Evolutionary conservation across 1,284 basidiomycete species (phyloP).

Genomic region (Ustilago cynodontis): DNA sequence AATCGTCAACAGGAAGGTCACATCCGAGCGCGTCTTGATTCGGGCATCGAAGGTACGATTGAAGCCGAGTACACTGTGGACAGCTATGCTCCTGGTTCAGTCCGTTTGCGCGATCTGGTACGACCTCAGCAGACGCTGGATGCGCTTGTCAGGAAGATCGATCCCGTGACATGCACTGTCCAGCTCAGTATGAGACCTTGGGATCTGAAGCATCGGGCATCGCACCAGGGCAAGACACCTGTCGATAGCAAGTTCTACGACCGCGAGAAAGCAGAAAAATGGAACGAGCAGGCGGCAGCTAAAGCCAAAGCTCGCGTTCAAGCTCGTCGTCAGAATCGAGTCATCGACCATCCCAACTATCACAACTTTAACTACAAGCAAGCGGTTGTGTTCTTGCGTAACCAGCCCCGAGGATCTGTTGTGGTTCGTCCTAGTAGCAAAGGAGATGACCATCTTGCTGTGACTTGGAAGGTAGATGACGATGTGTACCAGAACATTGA

Average conservation of each 20-base stretch:
- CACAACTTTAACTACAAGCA: constrained; percentile 92
- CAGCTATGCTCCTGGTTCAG: constrained; percentile 53
- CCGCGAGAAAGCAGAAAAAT: constrained; percentile 76
- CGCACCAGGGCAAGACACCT: constrained; percentile 76
- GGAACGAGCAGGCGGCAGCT: constrained; percentile 79
- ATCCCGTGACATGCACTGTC: constrained; percentile 78
- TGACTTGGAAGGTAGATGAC: constrained; percentile 99
- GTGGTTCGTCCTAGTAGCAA: constrained; percentile 97
- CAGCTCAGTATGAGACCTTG: constrained; percentile 81
- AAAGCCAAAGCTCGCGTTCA: constrained; percentile 85
- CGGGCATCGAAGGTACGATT: constrained; percentile 77
- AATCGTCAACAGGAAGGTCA: constrained; percentile 42
- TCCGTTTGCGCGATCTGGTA: constrained; percentile 57
- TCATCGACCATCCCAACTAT: constrained; percentile 99
- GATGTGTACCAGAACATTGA: constrained; percentile 97
- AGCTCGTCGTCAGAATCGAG: constrained; percentile 76
- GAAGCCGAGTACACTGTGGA: constrained; percentile 57
- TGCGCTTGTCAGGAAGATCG: constrained; percentile 82
- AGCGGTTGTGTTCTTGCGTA: constrained; percentile 89
- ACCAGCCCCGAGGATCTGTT: constrained; percentile 80
- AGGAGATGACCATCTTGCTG: constrained; percentile 90
- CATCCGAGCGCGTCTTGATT: constrained; percentile 83
- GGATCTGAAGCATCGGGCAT: constrained; percentile 80
- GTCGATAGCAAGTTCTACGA: constrained; percentile 80
- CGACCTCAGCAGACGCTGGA: constrained; percentile 80